Conservation (phyloP, 768 basidiomycete genomes). For the Lactifluus volemus region DNA sequence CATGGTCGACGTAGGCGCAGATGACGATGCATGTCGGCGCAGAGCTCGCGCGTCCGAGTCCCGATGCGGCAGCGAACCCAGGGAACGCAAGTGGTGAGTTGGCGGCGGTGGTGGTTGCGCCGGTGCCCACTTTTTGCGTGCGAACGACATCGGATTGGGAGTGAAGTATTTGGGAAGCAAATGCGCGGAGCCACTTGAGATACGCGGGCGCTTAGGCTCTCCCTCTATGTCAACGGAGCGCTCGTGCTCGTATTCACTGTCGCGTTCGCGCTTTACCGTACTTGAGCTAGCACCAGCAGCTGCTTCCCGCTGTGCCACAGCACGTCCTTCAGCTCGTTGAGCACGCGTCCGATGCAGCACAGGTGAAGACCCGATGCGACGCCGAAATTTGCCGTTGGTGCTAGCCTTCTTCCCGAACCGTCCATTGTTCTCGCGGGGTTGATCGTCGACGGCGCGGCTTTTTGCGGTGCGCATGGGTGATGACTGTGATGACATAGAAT, state of each 20-base stretch:
- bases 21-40: background rate
- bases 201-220: constrained; percentile 1
- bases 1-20: background rate
- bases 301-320: constrained; percentile 17
- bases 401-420: constrained; percentile 57
- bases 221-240: background rate
- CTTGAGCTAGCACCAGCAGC: background rate
- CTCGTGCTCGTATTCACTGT: constrained; percentile 7
- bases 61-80: background rate
- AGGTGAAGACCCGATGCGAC: background rate
- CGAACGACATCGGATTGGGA: constrained; percentile 29
- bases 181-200: background rate
- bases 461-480: constrained; percentile 28
- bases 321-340: constrained; percentile 19
- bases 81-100: constrained; percentile 10
- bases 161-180: constrained; percentile 19
- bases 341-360: constrained; percentile 12
- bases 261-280: constrained; percentile 15
- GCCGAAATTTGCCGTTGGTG: constrained; percentile 37
- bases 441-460: constrained; percentile 38
- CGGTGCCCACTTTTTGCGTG: constrained; percentile 28
- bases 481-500: constrained; percentile 2
- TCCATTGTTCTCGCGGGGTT: constrained; percentile 57
- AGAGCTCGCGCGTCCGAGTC: background rate
- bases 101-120: constrained; percentile 11